Evolutionary conservation across 176 grass and related monocot species (phyloP), one percentile per base, ranked within the genome.

Genomic region (Hsuehochloa calcarea): DNA sequence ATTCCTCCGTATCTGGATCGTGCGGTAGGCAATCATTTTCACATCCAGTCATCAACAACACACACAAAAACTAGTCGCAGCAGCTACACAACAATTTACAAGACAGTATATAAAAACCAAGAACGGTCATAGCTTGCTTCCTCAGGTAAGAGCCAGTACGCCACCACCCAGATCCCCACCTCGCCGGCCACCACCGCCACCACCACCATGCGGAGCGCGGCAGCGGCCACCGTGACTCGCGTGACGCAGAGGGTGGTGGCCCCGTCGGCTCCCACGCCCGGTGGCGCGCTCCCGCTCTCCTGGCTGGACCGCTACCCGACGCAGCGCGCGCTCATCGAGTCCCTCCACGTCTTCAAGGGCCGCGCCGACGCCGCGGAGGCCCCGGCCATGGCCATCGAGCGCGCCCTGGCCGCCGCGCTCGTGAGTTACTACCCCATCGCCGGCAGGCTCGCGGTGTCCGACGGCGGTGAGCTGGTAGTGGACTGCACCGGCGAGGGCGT

Each of bases 281-380:
- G 72, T 3, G 92, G 90, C 46, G 70, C 27, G 51, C 94, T 97
- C 15, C 68, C 75, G 13, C 90, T 97, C 7, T 97, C 94, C 63
- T 97, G 92, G 94, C 92, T 97, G 12, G 94, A 97, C 67, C 92
- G 94, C 14, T 97, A 97, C 90, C 94, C 94, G 67, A 94, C 94
- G 4, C 94, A 97, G 82, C 80, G 90, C 22, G 94, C 94, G 44
- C 87, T 97, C 75, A 97, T 97, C 72, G 94, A 97, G 79, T 97
- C 94, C 62, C 90, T 97, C 34, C 94, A 97, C 58, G 90, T 97
- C 80, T 97, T 97, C 94, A 92, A 97, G 75, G 87, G 86, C 74
- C 87, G 85, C 35, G 82, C 74, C 15, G 64, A 35, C 8, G 72
- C 81, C 64, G 71, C 29, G 29, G 86, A 62, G 35, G 26, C 39